phyloP scores from a whole-genome alignment of 2,329 filamentous ascomycete species.

The Leptosphaerulina australis region DNA sequence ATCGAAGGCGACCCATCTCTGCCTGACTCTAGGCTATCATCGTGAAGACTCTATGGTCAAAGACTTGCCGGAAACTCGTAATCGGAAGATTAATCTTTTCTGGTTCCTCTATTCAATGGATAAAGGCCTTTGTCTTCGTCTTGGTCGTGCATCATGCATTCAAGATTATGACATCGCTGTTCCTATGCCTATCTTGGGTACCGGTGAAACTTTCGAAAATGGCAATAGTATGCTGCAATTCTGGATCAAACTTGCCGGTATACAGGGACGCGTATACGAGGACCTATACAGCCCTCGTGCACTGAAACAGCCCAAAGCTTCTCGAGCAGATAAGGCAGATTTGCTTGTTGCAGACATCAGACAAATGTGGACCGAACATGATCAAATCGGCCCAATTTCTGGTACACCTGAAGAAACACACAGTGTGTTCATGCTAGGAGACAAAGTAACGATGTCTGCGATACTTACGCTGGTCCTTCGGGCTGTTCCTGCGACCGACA shows the following conservation, averaged over 20 bases:
- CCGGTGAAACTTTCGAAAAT: slow-evolving; percentile 21
- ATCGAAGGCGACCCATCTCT: slow-evolving; percentile 45
- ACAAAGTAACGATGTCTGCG: slow-evolving; percentile 47
- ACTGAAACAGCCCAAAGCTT: slow-evolving; percentile 11
- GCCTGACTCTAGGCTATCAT: slow-evolving; percentile 47
- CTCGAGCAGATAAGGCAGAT: slow-evolving; percentile 13
- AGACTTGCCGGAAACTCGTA: slow-evolving; percentile 6
- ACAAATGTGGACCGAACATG: slow-evolving; percentile 14
- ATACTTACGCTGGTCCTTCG: slow-evolving; percentile 45
- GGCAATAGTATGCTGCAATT: slow-evolving; percentile 9
- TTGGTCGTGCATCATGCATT: slow-evolving; percentile 45
- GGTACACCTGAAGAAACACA: slow-evolving; percentile 36
- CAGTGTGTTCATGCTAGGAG: slow-evolving; percentile 32
- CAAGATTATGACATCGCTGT: slow-evolving; percentile 42
- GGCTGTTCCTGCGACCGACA: slow-evolving; percentile 30
- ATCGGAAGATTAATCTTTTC: slow-evolving; percentile 37
- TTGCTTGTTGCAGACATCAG: slow-evolving; percentile 16
- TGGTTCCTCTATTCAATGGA: slow-evolving; percentile 49
- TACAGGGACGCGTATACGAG: slow-evolving; percentile 46
- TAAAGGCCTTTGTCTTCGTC: slow-evolving; percentile 46
- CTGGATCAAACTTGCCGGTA: slow-evolving; percentile 12
- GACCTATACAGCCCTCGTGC: slow-evolving; percentile 44
- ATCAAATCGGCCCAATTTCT: slow-evolving; percentile 6
- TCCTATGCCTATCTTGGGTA: slow-evolving; percentile 18
- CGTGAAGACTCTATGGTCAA: slow-evolving; percentile 19